Conservation (phyloP, 2,329 filamentous ascomycete genomes). For the Biscogniauxia mediterranea region DNA sequence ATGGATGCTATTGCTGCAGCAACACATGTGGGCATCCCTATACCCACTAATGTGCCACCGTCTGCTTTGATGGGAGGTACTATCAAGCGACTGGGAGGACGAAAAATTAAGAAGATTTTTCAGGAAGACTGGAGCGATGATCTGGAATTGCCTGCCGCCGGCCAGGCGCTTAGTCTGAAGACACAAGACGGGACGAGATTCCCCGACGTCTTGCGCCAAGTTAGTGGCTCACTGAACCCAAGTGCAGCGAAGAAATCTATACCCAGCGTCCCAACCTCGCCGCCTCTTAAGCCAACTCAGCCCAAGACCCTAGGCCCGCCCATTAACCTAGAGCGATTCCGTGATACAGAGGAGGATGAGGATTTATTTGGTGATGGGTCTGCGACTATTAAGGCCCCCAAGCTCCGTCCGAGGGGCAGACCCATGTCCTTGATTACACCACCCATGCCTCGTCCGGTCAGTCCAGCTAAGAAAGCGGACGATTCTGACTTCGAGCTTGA, state of each 20-base stretch:
- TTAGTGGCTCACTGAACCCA: constrained; percentile 55
- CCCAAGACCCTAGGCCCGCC: constrained; percentile 41
- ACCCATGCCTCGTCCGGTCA: constrained; percentile 55
- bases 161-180: constrained; percentile 64
- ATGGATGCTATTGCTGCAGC: constrained; percentile 84
- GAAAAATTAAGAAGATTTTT: constrained; percentile 69
- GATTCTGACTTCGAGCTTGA: constrained; percentile 72
- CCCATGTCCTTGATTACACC: constrained; percentile 49
- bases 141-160: constrained; percentile 62
- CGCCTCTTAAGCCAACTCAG: constrained; percentile 33
- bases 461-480: constrained; percentile 43
- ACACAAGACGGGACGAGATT: constrained; percentile 58
- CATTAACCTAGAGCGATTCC: constrained; percentile 62
- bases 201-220: constrained; percentile 66
- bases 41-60: constrained; percentile 81
- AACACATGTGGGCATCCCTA: constrained; percentile 84
- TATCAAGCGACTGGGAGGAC: constrained; percentile 82
- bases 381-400: constrained; percentile 67
- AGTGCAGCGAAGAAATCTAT: constrained; percentile 49
- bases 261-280: constrained; percentile 21
- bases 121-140: constrained; percentile 83
- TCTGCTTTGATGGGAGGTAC: constrained; percentile 90
- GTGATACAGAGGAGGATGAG: constrained; percentile 59
- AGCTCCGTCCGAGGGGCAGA: constrained; percentile 32
- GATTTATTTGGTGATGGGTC: constrained; percentile 63